Base-by-base conservation (phyloP, 108 stramenopile genomes). In the Aurantiochytrium sp. region DNA sequence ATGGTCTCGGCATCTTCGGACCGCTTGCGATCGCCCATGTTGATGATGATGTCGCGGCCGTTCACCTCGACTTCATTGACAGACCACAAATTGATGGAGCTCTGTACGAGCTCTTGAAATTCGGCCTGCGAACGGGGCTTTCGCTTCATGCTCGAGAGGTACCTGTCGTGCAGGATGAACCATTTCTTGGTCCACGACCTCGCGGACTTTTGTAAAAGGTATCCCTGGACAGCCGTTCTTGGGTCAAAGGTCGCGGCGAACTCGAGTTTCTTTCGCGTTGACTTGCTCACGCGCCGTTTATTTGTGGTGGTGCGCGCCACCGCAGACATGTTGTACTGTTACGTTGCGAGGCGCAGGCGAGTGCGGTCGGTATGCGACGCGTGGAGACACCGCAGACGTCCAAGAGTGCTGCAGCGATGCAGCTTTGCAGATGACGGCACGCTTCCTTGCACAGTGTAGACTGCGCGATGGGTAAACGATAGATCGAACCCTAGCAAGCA, bases 61-160 rank as follows among this genome's bases (percentile, higher is more conserved):
- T 83, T 4, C 45, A 83, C 49, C 51, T 53, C 45, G 76, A 83
- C 76, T 45, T 83, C 23, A 18, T 83, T 53, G n/a, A 83, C 76
- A 6, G 76, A 47, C 76, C 76, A 83, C 76, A 83, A 16, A 45
- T 83, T 83, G 45, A 83, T 83, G 51, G 76, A 83, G 49, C 76
- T 45, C 42, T 42, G 64, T 45, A 83, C 76, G 25, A 28, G n/a
- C 28, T 83, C 51, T 16, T 53, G 49, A 35, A 83, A 53, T 2
- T 83, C 76, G 49, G 45, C 4, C 76, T 53, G 49, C 49, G 76
- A 28, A 12, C 51, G 45, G 6, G 76, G 76, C 4, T 53, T 23
- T 6, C 28, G 19, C 51, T 83, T 83, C 49, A 23, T n/a, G 51
- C 28, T 25, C 4, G 76, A 53, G n/a, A 83, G 28, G 23, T 53